Conservation (phyloP, 306 rosid species). For the Lablab purpureus region DNA sequence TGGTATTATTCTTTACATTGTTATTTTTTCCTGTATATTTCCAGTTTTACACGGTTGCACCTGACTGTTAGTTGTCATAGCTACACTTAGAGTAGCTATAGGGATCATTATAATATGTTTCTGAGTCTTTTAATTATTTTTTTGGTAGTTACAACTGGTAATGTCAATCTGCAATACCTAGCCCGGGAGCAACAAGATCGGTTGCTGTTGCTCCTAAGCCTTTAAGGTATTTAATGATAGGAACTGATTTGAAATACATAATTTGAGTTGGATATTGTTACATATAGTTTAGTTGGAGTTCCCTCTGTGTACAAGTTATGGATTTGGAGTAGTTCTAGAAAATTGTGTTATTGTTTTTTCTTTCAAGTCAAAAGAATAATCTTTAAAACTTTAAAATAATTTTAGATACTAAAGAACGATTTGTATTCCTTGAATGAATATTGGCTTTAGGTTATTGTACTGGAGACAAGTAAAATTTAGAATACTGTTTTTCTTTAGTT, state of each 20-base stretch:
- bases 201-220: not conserved
- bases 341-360: not conserved
- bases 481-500: not conserved
- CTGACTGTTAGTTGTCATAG: not conserved
- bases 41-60: not conserved
- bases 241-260: not conserved
- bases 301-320: not conserved
- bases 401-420: not conserved
- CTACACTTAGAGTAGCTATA: not conserved
- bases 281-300: conserved; percentile 15
- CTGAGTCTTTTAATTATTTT: not conserved
- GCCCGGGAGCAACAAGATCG: too few species aligned
- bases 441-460: conserved; percentile 22
- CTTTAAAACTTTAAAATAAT: conserved; percentile 14
- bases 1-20: too few species aligned
- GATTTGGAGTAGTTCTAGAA: conserved; percentile 26
- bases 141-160: not conserved
- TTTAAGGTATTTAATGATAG: not conserved
- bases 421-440: conserved; percentile 1
- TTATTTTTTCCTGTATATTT: not conserved
- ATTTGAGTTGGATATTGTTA: conserved; percentile 17
- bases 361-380: not conserved
- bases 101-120: not conserved
- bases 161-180: too few species aligned
- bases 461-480: not conserved